phyloP scores from a whole-genome alignment of 2,329 filamentous ascomycete genomes.

The Trichoderma pleuroti region DNA sequence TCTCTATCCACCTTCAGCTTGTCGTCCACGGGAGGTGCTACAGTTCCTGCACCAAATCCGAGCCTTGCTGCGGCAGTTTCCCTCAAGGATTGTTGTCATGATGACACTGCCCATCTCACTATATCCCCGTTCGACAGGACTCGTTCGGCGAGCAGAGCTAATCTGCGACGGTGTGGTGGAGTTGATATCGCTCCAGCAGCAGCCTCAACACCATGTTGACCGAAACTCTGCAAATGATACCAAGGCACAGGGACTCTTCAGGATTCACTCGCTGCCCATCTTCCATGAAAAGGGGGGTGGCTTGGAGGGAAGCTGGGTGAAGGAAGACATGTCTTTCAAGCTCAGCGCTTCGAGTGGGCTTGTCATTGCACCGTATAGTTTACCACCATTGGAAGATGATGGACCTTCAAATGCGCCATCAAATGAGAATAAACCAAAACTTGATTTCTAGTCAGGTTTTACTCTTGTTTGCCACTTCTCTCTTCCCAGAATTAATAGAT shows the following conservation, averaged over 20 bases:
- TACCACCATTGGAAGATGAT: conserved; percentile 79
- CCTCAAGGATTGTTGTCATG: conserved; percentile 64
- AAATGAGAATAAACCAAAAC: conserved; percentile 57
- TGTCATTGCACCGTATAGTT: conserved; percentile 80
- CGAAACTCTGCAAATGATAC: conserved; percentile 58
- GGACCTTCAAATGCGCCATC: conserved; percentile 40
- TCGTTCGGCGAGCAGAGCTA: conserved; percentile 82
- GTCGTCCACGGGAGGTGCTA: conserved; percentile 68
- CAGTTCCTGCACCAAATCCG: conserved; percentile 78
- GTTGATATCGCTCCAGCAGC: conserved; percentile 65
- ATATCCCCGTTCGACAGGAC: conserved; percentile 69
- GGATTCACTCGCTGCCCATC: conserved; percentile 76
- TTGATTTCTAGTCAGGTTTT: conserved; percentile 63
- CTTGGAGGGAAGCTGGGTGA: conserved; percentile 61
- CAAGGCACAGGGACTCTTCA: conserved; percentile 77
- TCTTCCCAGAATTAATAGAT: neutral
- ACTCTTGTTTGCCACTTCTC: neutral
- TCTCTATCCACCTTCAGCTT: conserved; percentile 67
- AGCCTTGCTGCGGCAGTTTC: conserved; percentile 66
- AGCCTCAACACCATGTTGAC: conserved; percentile 44
- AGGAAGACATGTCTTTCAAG: conserved; percentile 87
- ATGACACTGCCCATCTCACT: conserved; percentile 76
- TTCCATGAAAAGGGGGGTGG: conserved; percentile 87
- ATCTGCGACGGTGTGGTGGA: conserved; percentile 84
- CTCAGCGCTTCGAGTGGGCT: conserved; percentile 77